Base-by-base conservation (phyloP, 208 protist species). In the Blastocrithidia nonstop region DNA sequence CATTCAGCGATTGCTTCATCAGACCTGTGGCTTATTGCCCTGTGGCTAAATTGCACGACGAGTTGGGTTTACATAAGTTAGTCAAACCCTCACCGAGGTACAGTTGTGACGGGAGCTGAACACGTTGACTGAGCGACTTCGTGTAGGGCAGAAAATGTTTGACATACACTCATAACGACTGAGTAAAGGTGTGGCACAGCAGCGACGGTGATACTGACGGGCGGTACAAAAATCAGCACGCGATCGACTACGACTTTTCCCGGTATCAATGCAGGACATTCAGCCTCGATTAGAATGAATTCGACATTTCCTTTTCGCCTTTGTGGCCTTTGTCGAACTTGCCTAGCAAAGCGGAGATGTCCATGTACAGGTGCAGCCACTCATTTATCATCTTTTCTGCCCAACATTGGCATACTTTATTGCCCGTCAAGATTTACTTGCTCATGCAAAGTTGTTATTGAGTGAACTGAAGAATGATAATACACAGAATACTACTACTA, bases 141-240 rank as follows among this genome's bases (percentile, higher is more conserved):
- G 73, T 20, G 54, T 66, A 27, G 84, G 79, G 3, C 58, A 66
- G 6, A 46, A 36, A 29, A 74, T 72, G 31, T 75, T 74, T 0
- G 55, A 75, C 9, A 56, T 39, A 23, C 79, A 88, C 54, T 57
- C 67, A 26, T 59, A 93, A 58, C 68, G 84, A n/a, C 45, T 85
- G 25, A 67, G 88, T 43, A 76, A 81, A 33, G 84, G 84, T 11
- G 66, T 86, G 22, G 46, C 66, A 33, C 66, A 70, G 49, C 84
- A 93, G 61, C 67, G 84, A 22, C 63, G 79, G 20, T 93, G 84
- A 80, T 93, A 89, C 61, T 93, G 79, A 77, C 57, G 64, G n/a
- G 73, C 45, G 2, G 79, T 87, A n/a, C 49, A 86, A 22, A 61
- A 66, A 16, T 82, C 79, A 17, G 65, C 76, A 1, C 26, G 53